phyloP scores from a whole-genome alignment of 2,329 filamentous ascomycete species.

The Aspergillus sp. region DNA sequence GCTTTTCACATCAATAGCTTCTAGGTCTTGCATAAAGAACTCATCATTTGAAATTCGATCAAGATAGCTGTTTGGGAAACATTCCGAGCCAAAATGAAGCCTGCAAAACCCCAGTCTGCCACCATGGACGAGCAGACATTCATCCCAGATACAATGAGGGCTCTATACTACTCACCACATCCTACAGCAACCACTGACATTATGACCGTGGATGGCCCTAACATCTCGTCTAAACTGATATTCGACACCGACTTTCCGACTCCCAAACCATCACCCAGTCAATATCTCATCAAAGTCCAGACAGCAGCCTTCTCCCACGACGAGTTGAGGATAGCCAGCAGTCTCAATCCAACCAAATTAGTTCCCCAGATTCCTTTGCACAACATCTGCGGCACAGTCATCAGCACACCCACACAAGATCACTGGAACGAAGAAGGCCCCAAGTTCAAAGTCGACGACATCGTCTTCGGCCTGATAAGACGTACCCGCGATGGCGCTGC shows the following conservation, averaged over 20 bases:
- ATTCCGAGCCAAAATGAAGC: slow-evolving; percentile 7
- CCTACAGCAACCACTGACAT: slow-evolving; percentile 11
- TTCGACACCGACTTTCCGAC: slow-evolving; percentile 33
- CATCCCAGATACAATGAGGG: slow-evolving; percentile 33
- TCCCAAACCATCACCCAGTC: slow-evolving; percentile 27
- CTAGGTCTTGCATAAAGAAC: too few species aligned
- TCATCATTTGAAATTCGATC: too few species aligned
- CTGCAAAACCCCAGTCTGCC: slow-evolving; percentile 18
- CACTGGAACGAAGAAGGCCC: slow-evolving; percentile 26
- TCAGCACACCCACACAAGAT: slow-evolving; percentile 28
- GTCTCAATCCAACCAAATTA: slow-evolving; percentile 22
- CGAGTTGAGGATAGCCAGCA: slow-evolving; percentile 25
- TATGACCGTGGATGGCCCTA: slow-evolving; percentile 7
- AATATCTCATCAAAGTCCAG: slow-evolving; percentile 39
- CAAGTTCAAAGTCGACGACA: slow-evolving; percentile 36
- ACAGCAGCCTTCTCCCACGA: slow-evolving; percentile 35
- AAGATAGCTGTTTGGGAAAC: too few species aligned
- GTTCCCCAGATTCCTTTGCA: slow-evolving; percentile 35
- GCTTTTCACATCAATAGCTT: too few species aligned
- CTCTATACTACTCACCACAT: slow-evolving; percentile 30
- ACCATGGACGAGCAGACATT: slow-evolving; percentile 32
- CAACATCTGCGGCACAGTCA: slow-evolving; percentile 36
- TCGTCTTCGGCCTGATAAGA: slow-evolving; percentile 35
- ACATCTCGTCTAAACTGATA: slow-evolving; percentile 22
- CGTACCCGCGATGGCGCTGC: slow-evolving; percentile 37